phyloP scores from a whole-genome alignment of 2,329 filamentous ascomycete species.

The Bipolaris oryzae region DNA sequence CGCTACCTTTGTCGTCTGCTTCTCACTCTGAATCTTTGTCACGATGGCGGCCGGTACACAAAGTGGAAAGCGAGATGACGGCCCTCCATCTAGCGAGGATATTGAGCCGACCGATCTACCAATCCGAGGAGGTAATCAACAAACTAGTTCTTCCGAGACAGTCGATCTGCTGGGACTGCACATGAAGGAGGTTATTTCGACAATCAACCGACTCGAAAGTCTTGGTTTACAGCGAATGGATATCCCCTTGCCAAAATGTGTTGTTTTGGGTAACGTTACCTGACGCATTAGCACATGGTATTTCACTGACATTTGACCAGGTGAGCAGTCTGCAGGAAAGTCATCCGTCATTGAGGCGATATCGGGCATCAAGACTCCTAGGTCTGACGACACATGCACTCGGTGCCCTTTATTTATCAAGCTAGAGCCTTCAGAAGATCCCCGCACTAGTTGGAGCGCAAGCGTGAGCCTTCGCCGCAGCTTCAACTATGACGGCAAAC shows the following conservation, averaged over 20 bases:
- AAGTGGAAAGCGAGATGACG: conserved; percentile 3
- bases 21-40: background rate
- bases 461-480: conserved; percentile 68
- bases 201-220: conserved; percentile 67
- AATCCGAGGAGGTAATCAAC: background rate
- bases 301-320: conserved; percentile 6
- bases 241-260: conserved; percentile 75
- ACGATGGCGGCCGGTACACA: conserved; percentile 16
- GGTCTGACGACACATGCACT: conserved; percentile 76
- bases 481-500: conserved; percentile 59
- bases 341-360: conserved; percentile 62
- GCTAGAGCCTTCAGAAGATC: conserved; percentile 61
- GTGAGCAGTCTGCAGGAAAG: conserved; percentile 83
- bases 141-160: background rate
- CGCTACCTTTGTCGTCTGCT: background rate
- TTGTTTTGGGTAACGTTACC: conserved; percentile 67
- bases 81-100: conserved; percentile 13
- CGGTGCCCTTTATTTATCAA: conserved; percentile 82
- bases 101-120: conserved; percentile 10
- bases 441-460: conserved; percentile 65
- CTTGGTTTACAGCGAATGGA: conserved; percentile 72
- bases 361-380: conserved; percentile 71
- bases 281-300: background rate
- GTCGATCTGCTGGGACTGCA: conserved; percentile 60
- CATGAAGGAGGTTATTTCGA: conserved; percentile 69